Conservation (phyloP, 768 basidiomycete genomes). For the Kwoniella dendrophila region DNA sequence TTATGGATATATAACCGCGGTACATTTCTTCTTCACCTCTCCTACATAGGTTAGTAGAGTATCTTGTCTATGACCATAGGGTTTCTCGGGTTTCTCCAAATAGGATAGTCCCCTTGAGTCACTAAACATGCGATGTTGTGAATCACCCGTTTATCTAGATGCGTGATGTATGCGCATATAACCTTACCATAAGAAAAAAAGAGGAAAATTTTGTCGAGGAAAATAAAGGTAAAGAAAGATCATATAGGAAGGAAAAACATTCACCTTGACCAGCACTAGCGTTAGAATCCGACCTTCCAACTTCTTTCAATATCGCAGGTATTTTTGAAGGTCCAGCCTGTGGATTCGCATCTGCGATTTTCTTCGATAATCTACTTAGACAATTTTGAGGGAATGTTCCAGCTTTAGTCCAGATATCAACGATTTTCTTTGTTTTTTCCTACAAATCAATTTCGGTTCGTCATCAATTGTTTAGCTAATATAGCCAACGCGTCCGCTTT, state of each 20-base stretch:
- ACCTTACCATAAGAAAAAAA: neutral
- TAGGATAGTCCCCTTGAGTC: constrained; percentile 3
- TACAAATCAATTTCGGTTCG: constrained; percentile 54
- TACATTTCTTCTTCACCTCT: constrained; percentile 1
- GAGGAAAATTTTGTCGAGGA: neutral
- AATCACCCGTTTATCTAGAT: neutral
- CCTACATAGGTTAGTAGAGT: constrained; percentile 1
- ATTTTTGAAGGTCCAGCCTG: constrained; percentile 20
- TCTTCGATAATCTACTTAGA: constrained; percentile 64
- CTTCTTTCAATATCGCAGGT: neutral
- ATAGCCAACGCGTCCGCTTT: neutral
- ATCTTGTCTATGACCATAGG: neutral
- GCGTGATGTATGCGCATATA: too few species aligned
- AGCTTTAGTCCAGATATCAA: constrained; percentile 95
- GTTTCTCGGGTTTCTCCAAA: constrained; percentile 4
- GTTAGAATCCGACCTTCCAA: constrained; percentile 13
- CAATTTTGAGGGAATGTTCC: constrained; percentile 81
- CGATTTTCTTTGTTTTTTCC: constrained; percentile 96
- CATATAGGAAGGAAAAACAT: constrained; percentile 4
- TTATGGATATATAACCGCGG: constrained; percentile 11
- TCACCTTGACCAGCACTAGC: constrained; percentile 20
- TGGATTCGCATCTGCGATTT: constrained; percentile 21
- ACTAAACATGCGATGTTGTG: neutral
- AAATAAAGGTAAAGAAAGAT: neutral
- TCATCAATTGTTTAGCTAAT: neutral